These are phyloP conservation scores for Colletotrichum noveboracense DNA, from an alignment of 2,329 filamentous ascomycete genomes.

Conservation along the genomic window DNA sequence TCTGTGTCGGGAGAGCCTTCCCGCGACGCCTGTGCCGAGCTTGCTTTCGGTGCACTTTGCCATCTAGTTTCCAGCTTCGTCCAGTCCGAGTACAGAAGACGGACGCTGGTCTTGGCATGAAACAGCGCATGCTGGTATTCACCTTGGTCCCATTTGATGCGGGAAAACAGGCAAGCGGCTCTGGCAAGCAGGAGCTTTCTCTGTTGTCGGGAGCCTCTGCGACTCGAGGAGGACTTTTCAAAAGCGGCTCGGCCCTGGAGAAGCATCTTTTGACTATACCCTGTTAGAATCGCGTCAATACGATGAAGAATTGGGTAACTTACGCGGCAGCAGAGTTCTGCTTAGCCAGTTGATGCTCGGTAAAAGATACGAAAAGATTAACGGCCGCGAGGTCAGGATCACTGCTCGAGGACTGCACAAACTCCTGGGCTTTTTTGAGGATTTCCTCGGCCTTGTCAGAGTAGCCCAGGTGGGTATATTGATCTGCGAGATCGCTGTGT, in stretches of 20 bases:
- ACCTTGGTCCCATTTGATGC: constrained; percentile 67
- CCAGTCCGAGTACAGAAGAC: constrained; percentile 62
- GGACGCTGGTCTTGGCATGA: constrained; percentile 63
- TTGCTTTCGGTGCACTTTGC: constrained; percentile 29
- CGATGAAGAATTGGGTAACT: constrained; percentile 21
- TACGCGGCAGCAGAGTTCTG: constrained; percentile 69
- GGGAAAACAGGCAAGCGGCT: constrained; percentile 68
- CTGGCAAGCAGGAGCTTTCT: constrained; percentile 60
- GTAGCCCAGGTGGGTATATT: constrained; percentile 59
- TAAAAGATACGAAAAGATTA: constrained; percentile 71
- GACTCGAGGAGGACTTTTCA: constrained; percentile 11
- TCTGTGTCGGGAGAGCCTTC: constrained; percentile 2
- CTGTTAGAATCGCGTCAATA: neutral
- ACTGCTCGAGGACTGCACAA: constrained; percentile 41
- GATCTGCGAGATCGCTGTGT: constrained; percentile 54
- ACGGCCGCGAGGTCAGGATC: constrained; percentile 46
- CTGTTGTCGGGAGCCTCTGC: constrained; percentile 26
- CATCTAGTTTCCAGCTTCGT: constrained; percentile 46
- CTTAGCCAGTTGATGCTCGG: constrained; percentile 75
- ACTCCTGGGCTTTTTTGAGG: constrained; percentile 63
- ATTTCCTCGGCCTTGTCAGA: constrained; percentile 53
- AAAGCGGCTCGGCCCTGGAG: constrained; percentile 5
- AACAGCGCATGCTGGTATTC: constrained; percentile 62
- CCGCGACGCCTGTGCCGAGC: neutral
- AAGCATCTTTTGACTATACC: constrained; percentile 12